Percentiles rank a stretch among this genome's conserved stretches.
phyloP scores from a whole-genome alignment of 1,284 basidiomycete species.

The Irpex sp. region DNA sequence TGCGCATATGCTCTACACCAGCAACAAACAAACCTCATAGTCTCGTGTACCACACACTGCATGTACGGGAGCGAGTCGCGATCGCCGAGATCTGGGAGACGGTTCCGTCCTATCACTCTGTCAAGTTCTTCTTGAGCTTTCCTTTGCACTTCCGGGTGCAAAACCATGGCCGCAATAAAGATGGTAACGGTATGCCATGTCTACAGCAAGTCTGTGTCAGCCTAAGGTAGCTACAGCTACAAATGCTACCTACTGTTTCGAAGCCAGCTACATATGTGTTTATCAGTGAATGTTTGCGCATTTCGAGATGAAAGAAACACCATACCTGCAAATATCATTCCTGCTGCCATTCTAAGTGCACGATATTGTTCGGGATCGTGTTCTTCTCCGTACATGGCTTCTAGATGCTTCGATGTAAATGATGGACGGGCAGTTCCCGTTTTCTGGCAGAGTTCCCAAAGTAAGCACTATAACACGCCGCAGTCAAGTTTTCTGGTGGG shows the following conservation, averaged over 20 bases:
- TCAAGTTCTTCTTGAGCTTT: conserved; percentile 15
- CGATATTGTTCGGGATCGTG: neutral
- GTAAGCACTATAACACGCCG: neutral
- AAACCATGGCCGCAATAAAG: conserved; percentile 14
- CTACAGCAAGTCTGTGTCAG: neutral
- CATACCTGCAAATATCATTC: neutral
- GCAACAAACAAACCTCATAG: conserved; percentile 5
- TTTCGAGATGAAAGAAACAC: neutral
- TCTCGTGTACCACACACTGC: conserved; percentile 10
- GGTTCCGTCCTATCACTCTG: conserved; percentile 9
- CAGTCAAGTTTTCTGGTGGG: neutral
- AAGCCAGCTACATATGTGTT: neutral
- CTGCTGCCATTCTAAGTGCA: neutral
- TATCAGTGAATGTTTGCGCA: neutral
- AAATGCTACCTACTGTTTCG: neutral
- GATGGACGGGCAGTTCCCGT: conserved; percentile 2
- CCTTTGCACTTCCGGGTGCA: conserved; percentile 11
- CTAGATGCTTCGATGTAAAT: neutral
- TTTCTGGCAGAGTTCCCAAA: neutral
- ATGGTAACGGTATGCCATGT: conserved; percentile 4
- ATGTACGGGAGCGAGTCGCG: conserved; percentile 15
- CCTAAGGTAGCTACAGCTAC: too few species aligned
- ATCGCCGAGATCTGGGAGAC: conserved; percentile 14
- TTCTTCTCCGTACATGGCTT: neutral
- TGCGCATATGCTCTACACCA: neutral